phyloP scores from a whole-genome alignment of 306 rosid genomes.

The Spatholobus suberectus region DNA sequence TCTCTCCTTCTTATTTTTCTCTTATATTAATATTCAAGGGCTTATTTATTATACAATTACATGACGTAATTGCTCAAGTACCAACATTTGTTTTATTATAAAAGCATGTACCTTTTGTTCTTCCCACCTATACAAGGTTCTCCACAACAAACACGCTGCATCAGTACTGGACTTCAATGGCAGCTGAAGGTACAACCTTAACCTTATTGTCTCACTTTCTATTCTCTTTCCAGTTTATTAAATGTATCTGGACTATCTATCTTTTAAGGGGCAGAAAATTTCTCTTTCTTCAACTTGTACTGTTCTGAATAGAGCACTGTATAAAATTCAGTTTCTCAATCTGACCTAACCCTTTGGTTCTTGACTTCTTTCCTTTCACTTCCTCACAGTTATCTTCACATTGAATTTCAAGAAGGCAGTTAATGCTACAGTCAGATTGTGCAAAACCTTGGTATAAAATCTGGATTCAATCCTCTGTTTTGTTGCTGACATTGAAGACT shows the following conservation, averaged over 20 bases:
- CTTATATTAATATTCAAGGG: slow-evolving; percentile 34
- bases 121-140: slow-evolving; percentile 53
- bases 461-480: slow-evolving; percentile 42
- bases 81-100: slow-evolving; percentile 61
- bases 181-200: slow-evolving; percentile 62
- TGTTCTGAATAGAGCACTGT: neutral
- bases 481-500: slow-evolving; percentile 38
- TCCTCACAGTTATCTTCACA: slow-evolving; percentile 47
- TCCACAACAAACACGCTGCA: slow-evolving; percentile 49
- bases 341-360: slow-evolving; percentile 53
- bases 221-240: slow-evolving; percentile 30
- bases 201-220: slow-evolving; percentile 27
- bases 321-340: slow-evolving; percentile 48
- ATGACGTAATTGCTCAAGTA: slow-evolving; percentile 56
- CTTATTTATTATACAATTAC: slow-evolving; percentile 42
- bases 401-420: slow-evolving; percentile 47
- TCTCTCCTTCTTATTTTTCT: slow-evolving; percentile 21
- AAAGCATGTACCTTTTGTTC: slow-evolving; percentile 52
- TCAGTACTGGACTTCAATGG: slow-evolving; percentile 43
- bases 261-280: neutral
- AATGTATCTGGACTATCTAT: neutral
- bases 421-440: slow-evolving; percentile 40
- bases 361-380: slow-evolving; percentile 4
- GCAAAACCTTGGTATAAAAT: slow-evolving; percentile 40
- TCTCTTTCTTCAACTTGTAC: slow-evolving; percentile 9